A percentile compares a stretch with the other conserved stretches of the same genome.
Evolutionary conservation across 345 rosid species (phyloP).

Genomic region (Firmiana major): DNA sequence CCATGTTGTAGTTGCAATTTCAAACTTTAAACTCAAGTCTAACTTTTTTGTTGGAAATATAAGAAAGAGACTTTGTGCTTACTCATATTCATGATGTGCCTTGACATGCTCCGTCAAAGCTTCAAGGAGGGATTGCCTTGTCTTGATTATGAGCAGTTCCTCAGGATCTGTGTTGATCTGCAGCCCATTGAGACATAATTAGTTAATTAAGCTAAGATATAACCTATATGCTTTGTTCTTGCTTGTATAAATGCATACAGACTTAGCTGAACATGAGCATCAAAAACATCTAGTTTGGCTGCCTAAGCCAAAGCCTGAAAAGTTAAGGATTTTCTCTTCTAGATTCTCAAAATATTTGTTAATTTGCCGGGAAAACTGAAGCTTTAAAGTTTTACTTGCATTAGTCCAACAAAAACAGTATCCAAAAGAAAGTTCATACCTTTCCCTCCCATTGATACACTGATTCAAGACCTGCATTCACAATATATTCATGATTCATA

Average conservation of each 20-base stretch:
- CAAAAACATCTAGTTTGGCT: not conserved
- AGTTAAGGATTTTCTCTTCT: not conserved
- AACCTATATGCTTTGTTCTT: not conserved
- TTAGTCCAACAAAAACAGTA: not conserved
- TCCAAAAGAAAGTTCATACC: constrained; percentile 35
- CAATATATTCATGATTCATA: not conserved
- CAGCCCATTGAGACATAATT: constrained; percentile 11
- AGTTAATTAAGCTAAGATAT: not conserved
- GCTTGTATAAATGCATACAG: not conserved
- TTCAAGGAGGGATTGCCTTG: constrained; percentile 79
- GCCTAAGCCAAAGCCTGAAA: not conserved
- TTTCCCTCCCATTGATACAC: constrained; percentile 90
- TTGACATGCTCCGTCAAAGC: constrained; percentile 79
- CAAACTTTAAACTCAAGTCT: not conserved
- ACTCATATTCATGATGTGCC: constrained; percentile 95
- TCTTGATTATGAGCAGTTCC: constrained; percentile 86
- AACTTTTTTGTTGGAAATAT: constrained; percentile 1
- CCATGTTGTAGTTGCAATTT: not conserved
- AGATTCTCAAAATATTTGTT: not conserved
- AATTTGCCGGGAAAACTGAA: not conserved
- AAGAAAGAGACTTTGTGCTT: constrained; percentile 26
- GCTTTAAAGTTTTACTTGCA: not conserved
- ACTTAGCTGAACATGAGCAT: not conserved
- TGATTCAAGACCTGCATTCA: constrained; percentile 74
- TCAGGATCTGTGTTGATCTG: constrained; percentile 82